Evolutionary conservation across 23 red algal species (phyloP).

Genomic region (Rhodosorus marinus): DNA sequence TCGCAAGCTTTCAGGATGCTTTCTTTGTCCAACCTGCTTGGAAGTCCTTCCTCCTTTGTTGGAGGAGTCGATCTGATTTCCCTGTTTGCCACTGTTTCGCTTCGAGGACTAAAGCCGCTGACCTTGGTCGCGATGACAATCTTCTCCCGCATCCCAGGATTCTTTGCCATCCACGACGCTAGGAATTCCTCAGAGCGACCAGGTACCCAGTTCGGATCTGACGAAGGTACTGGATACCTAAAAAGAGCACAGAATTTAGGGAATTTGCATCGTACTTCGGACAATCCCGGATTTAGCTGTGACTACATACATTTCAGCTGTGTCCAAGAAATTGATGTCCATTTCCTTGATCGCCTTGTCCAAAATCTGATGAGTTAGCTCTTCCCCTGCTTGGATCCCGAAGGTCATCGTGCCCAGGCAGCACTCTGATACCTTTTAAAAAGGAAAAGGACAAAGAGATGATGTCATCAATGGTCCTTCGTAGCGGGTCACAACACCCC

Average conservation of each 20-base stretch:
- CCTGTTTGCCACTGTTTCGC: background rate
- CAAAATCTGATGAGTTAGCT: conserved; percentile 33
- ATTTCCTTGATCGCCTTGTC: conserved; percentile 44
- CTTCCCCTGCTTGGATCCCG: conserved; percentile 62
- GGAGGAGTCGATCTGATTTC: conserved; percentile 1
- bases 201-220: conserved; percentile 11
- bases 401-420: conserved; percentile 92
- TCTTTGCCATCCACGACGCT: conserved; percentile 34
- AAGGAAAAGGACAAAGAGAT: too few relatives aligned
- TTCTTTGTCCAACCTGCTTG: conserved; percentile 2
- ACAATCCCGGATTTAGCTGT: too few relatives aligned
- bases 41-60: background rate
- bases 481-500: too few relatives aligned
- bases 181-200: conserved; percentile 54
- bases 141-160: conserved; percentile 10
- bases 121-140: conserved; percentile 69
- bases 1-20: conserved; percentile 47
- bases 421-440: conserved; percentile 29
- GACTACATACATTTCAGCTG: conserved; percentile 73
- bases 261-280: too few relatives aligned
- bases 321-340: conserved; percentile 75
- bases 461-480: too few relatives aligned
- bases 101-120: background rate
- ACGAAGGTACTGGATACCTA: conserved; percentile 39
- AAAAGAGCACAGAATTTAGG: too few relatives aligned